phyloP scores from a whole-genome alignment of 2,329 filamentous ascomycete species.

The Penicillium rolfsii region DNA sequence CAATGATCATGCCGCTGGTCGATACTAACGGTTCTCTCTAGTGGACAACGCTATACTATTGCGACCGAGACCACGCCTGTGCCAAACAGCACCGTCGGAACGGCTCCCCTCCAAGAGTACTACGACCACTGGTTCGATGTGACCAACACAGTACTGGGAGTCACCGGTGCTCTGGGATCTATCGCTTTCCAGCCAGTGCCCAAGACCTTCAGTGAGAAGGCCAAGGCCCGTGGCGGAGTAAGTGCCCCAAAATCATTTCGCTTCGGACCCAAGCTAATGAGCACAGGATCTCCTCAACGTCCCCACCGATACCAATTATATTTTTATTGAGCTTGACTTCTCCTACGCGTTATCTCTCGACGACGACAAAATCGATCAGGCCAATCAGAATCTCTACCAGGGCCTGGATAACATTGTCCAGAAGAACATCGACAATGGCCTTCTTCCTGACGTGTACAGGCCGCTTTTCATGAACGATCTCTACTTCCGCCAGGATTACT shows the following conservation, averaged over 20 bases:
- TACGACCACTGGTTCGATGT: constrained; percentile 42
- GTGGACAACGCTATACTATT: constrained; percentile 47
- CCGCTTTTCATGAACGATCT: constrained; percentile 54
- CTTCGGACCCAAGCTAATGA: not conserved
- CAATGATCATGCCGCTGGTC: not conserved
- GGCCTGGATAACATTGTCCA: constrained; percentile 42
- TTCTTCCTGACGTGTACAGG: constrained; percentile 46
- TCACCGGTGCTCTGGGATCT: constrained; percentile 36
- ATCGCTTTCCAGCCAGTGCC: constrained; percentile 46
- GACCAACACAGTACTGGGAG: constrained; percentile 32
- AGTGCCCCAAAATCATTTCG: constrained; percentile 6
- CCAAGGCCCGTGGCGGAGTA: constrained; percentile 43
- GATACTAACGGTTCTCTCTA: constrained; percentile 13
- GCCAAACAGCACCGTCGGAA: constrained; percentile 35
- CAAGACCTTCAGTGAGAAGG: constrained; percentile 37
- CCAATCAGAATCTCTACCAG: constrained; percentile 43
- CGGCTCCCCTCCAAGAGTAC: constrained; percentile 36
- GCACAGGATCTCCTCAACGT: constrained; percentile 46
- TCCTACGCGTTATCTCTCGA: constrained; percentile 44
- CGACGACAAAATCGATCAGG: constrained; percentile 44
- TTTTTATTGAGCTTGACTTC: constrained; percentile 53
- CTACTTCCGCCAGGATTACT: constrained; percentile 51
- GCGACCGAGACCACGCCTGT: constrained; percentile 46
- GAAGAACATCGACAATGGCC: constrained; percentile 39
- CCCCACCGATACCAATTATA: constrained; percentile 45